A percentile compares a stretch with the other conserved stretches of the same genome.
These are phyloP conservation scores for Pezicula carpinea DNA, from an alignment of 2,329 filamentous ascomycete genomes.

Conservation along the genomic window DNA sequence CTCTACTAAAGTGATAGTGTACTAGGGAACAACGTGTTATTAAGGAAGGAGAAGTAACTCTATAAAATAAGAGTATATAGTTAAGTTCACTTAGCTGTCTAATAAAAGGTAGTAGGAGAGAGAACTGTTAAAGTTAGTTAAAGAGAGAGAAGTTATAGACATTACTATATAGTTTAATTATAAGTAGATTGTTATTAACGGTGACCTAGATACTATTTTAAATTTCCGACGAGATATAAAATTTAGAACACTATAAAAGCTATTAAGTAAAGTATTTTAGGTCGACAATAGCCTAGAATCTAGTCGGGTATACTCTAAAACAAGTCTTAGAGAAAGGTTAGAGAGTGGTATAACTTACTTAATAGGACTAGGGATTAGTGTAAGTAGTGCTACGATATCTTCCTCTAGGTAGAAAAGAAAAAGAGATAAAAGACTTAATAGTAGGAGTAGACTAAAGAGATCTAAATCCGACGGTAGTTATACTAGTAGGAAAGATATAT, in stretches of 20 bases:
- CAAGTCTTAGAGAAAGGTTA: too few relatives aligned
- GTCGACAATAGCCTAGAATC: constrained; percentile 15
- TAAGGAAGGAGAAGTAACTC: background rate
- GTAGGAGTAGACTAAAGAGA: too few relatives aligned
- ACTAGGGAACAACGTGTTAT: constrained; percentile 9
- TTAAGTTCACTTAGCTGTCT: background rate
- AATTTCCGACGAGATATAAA: constrained; percentile 20
- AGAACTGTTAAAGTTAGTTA: background rate
- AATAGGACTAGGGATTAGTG: too few relatives aligned
- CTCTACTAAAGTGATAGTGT: constrained; percentile 18
- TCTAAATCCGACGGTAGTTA: too few relatives aligned
- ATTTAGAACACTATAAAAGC: constrained; percentile 17
- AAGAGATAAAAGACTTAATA: too few relatives aligned
- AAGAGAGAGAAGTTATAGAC: constrained; percentile 22
- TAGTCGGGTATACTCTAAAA: constrained; percentile 13
- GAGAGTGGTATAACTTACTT: too few relatives aligned
- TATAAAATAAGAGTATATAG: constrained; percentile 4
- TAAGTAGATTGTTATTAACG: constrained; percentile 21
- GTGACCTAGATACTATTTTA: constrained; percentile 18
- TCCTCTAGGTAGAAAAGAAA: too few relatives aligned
- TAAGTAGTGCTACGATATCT: too few relatives aligned
- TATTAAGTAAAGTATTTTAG: constrained; percentile 17
- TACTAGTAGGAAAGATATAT: too few relatives aligned
- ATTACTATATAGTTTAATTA: constrained; percentile 24
- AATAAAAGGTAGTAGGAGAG: background rate